Percentiles rank a stretch among this genome's conserved stretches.
Evolutionary conservation across 2,329 filamentous ascomycete species (phyloP).

Genomic region (Arthrobotrys sinensis): DNA sequence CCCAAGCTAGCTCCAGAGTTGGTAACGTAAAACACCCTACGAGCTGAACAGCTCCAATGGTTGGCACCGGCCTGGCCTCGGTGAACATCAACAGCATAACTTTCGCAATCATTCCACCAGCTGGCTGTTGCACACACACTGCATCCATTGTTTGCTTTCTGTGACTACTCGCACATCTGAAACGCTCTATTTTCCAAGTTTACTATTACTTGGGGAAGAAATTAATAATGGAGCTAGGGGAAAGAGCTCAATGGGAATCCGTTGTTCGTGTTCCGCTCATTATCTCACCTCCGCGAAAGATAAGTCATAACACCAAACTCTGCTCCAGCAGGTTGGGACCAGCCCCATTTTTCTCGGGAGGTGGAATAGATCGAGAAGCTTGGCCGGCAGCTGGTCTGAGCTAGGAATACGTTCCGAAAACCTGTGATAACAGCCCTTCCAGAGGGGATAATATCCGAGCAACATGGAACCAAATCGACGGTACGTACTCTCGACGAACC

Average conservation of each 20-base stretch:
- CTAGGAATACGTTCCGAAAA: conserved; percentile 60
- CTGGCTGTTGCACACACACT: conserved; percentile 18
- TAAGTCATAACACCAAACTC: conserved; percentile 52
- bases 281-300: conserved; percentile 56
- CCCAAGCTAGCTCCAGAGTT: conserved; percentile 36
- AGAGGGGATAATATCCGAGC: conserved; percentile 54
- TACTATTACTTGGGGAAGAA: conserved; percentile 26
- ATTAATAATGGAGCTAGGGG: conserved; percentile 44
- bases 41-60: conserved; percentile 36
- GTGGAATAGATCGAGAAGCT: conserved; percentile 61
- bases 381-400: conserved; percentile 58
- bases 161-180: conserved; percentile 60
- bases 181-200: conserved; percentile 58
- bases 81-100: conserved; percentile 30
- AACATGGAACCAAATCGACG: conserved; percentile 40
- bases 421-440: conserved; percentile 44
- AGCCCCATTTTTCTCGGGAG: conserved; percentile 57
- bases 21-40: conserved; percentile 21
- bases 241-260: conserved; percentile 58
- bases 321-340: conserved; percentile 46
- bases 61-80: conserved; percentile 24
- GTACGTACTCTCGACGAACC: conserved; percentile 48
- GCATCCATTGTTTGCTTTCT: conserved; percentile 22
- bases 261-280: conserved; percentile 36
- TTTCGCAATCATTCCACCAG: conserved; percentile 25